Evolutionary conservation across 768 basidiomycete species (phyloP).

Genomic region (Goffeauzyma gilvescens): DNA sequence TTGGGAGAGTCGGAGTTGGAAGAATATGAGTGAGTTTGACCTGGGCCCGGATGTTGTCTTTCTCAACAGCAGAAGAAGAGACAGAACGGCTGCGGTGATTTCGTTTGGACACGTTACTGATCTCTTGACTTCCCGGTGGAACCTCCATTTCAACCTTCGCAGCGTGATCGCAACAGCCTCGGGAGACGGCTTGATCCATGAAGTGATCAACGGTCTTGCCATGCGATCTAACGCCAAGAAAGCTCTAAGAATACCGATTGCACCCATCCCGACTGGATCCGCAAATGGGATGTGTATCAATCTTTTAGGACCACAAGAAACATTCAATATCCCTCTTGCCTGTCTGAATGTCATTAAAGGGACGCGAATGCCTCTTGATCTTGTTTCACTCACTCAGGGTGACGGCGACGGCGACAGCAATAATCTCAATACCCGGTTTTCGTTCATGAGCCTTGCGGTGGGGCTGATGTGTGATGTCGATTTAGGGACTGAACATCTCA

Average conservation of each 20-base stretch:
- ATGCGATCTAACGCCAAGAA: slow-evolving; percentile 22
- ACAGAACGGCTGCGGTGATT: neutral
- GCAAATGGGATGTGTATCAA: slow-evolving; percentile 28
- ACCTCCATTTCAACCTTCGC: neutral
- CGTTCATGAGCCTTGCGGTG: slow-evolving; percentile 23
- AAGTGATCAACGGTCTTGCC: slow-evolving; percentile 31
- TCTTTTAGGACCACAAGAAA: slow-evolving; percentile 26
- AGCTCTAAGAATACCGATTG: slow-evolving; percentile 27
- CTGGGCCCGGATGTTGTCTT: neutral
- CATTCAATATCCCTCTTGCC: slow-evolving; percentile 25
- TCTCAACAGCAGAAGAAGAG: neutral
- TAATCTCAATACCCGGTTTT: too few species aligned
- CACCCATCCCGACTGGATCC: slow-evolving; percentile 31
- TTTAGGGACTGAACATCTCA: slow-evolving; percentile 29
- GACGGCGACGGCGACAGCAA: slow-evolving; percentile 2
- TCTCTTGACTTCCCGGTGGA: neutral
- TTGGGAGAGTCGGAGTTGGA: too few species aligned
- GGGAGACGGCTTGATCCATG: slow-evolving; percentile 32
- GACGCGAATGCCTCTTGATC: slow-evolving; percentile 22
- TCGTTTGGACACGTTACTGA: neutral
- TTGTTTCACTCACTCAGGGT: slow-evolving; percentile 23
- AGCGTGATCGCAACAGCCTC: slow-evolving; percentile 29
- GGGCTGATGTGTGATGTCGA: slow-evolving; percentile 19
- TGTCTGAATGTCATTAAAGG: slow-evolving; percentile 32
- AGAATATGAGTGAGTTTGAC: slow-evolving; percentile 25